Evolutionary conservation across 2,329 filamentous ascomycete species (phyloP), one percentile per base, ranked within the genome.

Genomic region (Epichloe glyceriae): DNA sequence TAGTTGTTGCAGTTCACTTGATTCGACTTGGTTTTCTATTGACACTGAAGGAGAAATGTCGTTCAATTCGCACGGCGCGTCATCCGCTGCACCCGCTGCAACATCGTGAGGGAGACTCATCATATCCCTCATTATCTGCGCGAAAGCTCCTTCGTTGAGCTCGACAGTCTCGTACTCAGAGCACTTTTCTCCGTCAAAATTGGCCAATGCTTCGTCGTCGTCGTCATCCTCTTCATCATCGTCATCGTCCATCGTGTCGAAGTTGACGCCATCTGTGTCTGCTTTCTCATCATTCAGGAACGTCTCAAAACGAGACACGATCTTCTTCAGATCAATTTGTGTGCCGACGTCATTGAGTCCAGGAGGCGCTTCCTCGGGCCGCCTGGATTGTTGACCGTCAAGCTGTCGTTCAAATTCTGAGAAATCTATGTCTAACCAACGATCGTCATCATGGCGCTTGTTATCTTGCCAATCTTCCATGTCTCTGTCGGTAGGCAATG

Each of bases 341-440:
- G 83, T 79, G 22, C 73, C 73, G 4, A 76, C 70, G 62, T 89
- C 82, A 2, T 84, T 85, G 61, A 87, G 82, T 0, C 73, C 74
- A n/a, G 59, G 53, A 12, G 44, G 60, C 47, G 42, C 54, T 33
- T 51, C 67, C 49, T 73, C 65, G 1, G 69, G 63, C n/a, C 3
- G 5, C 7, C 68, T 67, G 43, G 70, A 22, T 30, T 57, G 57
- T 45, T 69, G 72, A 0, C 77, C 75, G 33, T 77, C 73, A 1
- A 98, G 70, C 63, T 96, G 89, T 30, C 77, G 75, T 60, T 96
- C 90, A 51, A 98, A 88, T 55, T 96, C 89, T 17, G 85, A 78
- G 57, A 88, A 96, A 61, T 90, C 83, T 52, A 98, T 94, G 58
- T 97, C 83, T 56, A 98, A 73, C 93, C 93, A 98, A 20, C 79